Conservation (phyloP, 2,329 filamentous ascomycete genomes). For the Pseudogymnoascus sp. region DNA sequence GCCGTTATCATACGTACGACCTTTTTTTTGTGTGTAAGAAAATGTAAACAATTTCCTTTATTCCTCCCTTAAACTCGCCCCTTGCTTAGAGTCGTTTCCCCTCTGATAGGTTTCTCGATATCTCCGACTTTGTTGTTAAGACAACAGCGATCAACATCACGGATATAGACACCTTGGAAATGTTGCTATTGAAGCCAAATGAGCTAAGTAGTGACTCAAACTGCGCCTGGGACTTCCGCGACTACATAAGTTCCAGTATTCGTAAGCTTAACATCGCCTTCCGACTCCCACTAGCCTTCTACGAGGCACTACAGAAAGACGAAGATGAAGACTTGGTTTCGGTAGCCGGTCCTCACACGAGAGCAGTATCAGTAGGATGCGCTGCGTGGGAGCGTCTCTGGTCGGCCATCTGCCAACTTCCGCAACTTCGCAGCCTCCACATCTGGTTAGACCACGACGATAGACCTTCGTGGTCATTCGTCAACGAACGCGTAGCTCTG, state of each 20-base stretch:
- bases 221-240: not conserved
- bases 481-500: not conserved
- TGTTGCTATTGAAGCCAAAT: not conserved
- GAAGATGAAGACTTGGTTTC: not conserved
- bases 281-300: not conserved
- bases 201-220: not conserved
- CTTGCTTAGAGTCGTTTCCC: not conserved
- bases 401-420: not conserved
- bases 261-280: not conserved
- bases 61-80: not conserved
- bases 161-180: not conserved
- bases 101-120: not conserved
- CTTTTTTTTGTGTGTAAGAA: not conserved
- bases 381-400: not conserved
- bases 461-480: not conserved
- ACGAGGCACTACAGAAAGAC: not conserved
- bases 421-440: not conserved
- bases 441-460: not conserved
- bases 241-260: not conserved
- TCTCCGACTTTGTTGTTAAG: not conserved
- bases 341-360: not conserved
- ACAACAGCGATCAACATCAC: not conserved
- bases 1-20: not conserved
- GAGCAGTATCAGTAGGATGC: not conserved
- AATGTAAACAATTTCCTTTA: not conserved